Conservation (phyloP, 306 rosid species). For the Malus asiatica region DNA sequence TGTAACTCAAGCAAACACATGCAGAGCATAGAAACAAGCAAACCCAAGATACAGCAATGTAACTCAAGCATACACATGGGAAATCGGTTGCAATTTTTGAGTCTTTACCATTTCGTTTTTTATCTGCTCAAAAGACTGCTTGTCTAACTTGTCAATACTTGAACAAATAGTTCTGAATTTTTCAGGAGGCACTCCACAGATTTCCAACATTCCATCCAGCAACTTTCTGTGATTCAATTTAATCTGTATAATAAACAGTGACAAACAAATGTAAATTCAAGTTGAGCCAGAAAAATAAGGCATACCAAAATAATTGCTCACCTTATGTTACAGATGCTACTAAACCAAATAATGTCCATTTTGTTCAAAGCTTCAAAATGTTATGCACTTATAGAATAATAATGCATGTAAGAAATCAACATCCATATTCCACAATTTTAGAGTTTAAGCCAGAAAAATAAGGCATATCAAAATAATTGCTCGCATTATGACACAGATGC, state of each 20-base stretch:
- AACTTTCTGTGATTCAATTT: constrained; percentile 82
- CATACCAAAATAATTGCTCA: background rate
- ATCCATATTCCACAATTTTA: too few species aligned
- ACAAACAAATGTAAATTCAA: constrained; percentile 1
- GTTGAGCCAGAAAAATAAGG: background rate
- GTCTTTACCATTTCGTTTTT: constrained; percentile 76
- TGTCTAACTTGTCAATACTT: constrained; percentile 89
- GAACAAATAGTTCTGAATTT: constrained; percentile 97
- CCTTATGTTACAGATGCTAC: background rate
- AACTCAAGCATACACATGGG: background rate
- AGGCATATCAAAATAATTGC: background rate
- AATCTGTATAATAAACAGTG: constrained; percentile 43
- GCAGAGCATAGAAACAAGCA: background rate
- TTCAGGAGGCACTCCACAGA: constrained; percentile 85
- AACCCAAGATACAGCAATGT: constrained; percentile 2
- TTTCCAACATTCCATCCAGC: constrained; percentile 89
- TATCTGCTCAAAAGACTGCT: constrained; percentile 78
- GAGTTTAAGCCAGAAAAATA: background rate
- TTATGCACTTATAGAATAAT: too few species aligned
- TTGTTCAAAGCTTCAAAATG: background rate
- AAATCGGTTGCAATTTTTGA: background rate
- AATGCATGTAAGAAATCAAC: too few species aligned
- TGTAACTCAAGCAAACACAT: background rate
- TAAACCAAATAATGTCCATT: background rate
- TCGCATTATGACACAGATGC: background rate